A percentile compares a stretch with the other conserved stretches of the same genome.
Evolutionary conservation across 192 early-diverging fungal species (phyloP).

Genomic region (Backusella parvicylindrica): DNA sequence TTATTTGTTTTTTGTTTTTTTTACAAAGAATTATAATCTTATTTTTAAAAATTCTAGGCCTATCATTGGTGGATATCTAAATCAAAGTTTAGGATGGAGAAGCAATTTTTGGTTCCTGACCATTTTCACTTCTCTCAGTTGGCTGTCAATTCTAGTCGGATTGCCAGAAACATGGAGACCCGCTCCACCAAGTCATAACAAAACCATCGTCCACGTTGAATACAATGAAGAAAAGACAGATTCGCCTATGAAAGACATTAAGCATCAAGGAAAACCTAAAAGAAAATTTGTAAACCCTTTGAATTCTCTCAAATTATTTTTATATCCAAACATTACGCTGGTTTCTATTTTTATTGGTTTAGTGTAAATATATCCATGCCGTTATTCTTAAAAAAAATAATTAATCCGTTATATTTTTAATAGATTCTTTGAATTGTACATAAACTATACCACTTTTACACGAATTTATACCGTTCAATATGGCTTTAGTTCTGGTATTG

Average conservation of each 20-base stretch:
- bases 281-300: conserved; percentile 25
- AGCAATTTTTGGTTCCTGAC: conserved; percentile 35
- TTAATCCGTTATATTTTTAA: not conserved
- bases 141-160: conserved; percentile 23
- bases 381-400: not conserved
- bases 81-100: conserved; percentile 35
- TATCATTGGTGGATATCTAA: conserved; percentile 36
- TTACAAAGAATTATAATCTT: not conserved
- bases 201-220: not conserved
- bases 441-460: conserved; percentile 32
- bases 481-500: conserved; percentile 19
- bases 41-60: conserved; percentile 8
- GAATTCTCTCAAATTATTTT: conserved; percentile 13
- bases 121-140: conserved; percentile 10
- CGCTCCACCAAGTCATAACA: too few species aligned
- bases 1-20: not conserved
- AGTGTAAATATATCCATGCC: conserved; percentile 7
- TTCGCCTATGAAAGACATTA: conserved; percentile 22
- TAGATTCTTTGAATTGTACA: conserved; percentile 31
- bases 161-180: conserved; percentile 36
- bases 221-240: not conserved
- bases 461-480: conserved; percentile 33
- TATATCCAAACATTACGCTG: conserved; percentile 24
- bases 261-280: not conserved
- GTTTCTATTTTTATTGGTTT: conserved; percentile 20